Evolutionary conservation across 371 early-diverging fungal species (phyloP), one percentile per base, ranked within the genome.

Genomic region (Dichotomocladium elegans): DNA sequence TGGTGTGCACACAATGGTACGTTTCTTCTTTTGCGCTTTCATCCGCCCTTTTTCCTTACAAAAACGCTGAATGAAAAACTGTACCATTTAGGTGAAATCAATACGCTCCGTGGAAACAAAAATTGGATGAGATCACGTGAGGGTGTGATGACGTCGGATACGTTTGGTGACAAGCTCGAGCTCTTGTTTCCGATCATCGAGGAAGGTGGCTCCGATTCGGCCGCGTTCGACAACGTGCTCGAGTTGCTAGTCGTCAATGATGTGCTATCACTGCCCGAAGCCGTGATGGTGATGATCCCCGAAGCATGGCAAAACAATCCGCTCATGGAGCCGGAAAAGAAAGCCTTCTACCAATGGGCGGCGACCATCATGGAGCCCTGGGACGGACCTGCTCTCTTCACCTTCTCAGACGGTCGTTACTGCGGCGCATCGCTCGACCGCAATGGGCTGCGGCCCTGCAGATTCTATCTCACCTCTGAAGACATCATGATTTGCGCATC

Each of bases 91-190:
- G 91, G 91, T 74, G 97, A 98, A 73, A 98, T 98, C 68, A 98
- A 98, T 70, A 96, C 98, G 11, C 82, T 98, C 28, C 87, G 94
- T 46, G 98, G 98, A 37, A 98, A 98, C 83, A 95, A 94, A 74
- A 96, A 96, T 81, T 96, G 96, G 95, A 96, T 96, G 96, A 86
- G 95, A 27, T 93, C 98, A 42, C 88, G 96, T 45, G 96, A 96
- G 69, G 95, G 97, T 54, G 86, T 93, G 60, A 89, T 98, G 85
- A 66, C 81, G 41, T 90, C 91, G n/a, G 82, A 80, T 40, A 80
- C 79, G 31, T 95, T 96, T 70, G 89, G 87, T 43, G 62, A 77
- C 4, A 87, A 91, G 34, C 71, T 98, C 3, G 86, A 92, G 29
- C 60, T 85, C 55, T 80, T 94, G 4, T 95, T 87, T 66, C 98